Evolutionary conservation across 129 eudicot species (phyloP).

Genomic region (Flaveria bidentis): DNA sequence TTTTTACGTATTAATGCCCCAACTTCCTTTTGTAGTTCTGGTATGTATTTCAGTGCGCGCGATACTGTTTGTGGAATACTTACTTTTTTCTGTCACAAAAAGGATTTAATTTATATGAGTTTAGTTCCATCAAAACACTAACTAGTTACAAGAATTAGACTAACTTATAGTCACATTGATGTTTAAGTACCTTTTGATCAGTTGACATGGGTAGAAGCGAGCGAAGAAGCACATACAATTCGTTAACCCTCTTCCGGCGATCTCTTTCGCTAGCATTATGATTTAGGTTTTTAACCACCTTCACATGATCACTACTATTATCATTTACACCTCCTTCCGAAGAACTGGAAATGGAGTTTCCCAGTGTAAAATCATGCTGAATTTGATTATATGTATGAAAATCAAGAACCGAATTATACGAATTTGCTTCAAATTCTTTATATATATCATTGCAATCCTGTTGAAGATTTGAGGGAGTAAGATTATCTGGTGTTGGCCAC

Average conservation of each 20-base stretch:
- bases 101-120: neutral
- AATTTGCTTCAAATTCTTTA: conserved; percentile 16
- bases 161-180: neutral
- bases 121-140: neutral
- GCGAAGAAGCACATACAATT: conserved; percentile 25
- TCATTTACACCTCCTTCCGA: conserved; percentile 15
- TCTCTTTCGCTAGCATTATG: conserved; percentile 41
- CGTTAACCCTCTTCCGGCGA: conserved; percentile 33
- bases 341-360: conserved; percentile 20
- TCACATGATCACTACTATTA: neutral
- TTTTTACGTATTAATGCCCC: conserved; percentile 30
- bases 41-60: conserved; percentile 39
- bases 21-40: conserved; percentile 51
- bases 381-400: conserved; percentile 6
- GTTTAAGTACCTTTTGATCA: conserved; percentile 22
- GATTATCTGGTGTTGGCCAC: conserved; percentile 33
- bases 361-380: conserved; percentile 23
- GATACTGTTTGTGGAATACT: conserved; percentile 39
- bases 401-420: conserved; percentile 15
- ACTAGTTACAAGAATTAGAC: neutral
- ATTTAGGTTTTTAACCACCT: conserved; percentile 25
- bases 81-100: conserved; percentile 40
- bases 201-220: conserved; percentile 28
- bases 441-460: neutral
- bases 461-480: conserved; percentile 16